Evolutionary conservation across 2,329 filamentous ascomycete genomes (phyloP).

Genomic region (Truncatella angustata): DNA sequence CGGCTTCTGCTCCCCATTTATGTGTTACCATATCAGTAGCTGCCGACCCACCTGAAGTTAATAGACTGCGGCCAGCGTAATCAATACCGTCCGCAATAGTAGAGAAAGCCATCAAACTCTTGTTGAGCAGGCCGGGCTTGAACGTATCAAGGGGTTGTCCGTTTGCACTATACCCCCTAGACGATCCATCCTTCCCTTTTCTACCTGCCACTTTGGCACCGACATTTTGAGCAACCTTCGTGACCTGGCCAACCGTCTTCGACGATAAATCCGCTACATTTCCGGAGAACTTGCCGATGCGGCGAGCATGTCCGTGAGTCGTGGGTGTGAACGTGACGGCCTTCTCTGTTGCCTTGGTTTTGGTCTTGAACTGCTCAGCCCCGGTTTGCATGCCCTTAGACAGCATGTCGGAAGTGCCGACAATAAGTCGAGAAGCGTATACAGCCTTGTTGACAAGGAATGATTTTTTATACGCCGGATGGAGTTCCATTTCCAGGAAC

Average conservation of each 20-base stretch:
- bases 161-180: slow-evolving; percentile 66
- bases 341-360: slow-evolving; percentile 72
- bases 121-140: slow-evolving; percentile 92
- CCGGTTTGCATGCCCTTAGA: slow-evolving; percentile 74
- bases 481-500: slow-evolving; percentile 74
- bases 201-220: slow-evolving; percentile 70
- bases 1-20: slow-evolving; percentile 83
- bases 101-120: slow-evolving; percentile 92
- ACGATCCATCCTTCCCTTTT: slow-evolving; percentile 46
- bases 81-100: slow-evolving; percentile 94
- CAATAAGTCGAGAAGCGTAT: slow-evolving; percentile 85
- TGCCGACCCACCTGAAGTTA: slow-evolving; percentile 73
- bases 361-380: slow-evolving; percentile 78
- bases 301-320: slow-evolving; percentile 81
- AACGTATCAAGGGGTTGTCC: slow-evolving; percentile 65
- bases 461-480: slow-evolving; percentile 90
- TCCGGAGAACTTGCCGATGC: slow-evolving; percentile 83
- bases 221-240: slow-evolving; percentile 83
- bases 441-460: slow-evolving; percentile 83
- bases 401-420: slow-evolving; percentile 80
- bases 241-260: slow-evolving; percentile 83
- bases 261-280: slow-evolving; percentile 77
- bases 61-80: slow-evolving; percentile 75
- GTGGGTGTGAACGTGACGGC: slow-evolving; percentile 85
- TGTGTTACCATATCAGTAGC: slow-evolving; percentile 86